Evolutionary conservation across 75 land plant genomes (phyloP), one percentile per base, ranked within the genome.

Genomic region (Adiantum capillusveneris): DNA sequence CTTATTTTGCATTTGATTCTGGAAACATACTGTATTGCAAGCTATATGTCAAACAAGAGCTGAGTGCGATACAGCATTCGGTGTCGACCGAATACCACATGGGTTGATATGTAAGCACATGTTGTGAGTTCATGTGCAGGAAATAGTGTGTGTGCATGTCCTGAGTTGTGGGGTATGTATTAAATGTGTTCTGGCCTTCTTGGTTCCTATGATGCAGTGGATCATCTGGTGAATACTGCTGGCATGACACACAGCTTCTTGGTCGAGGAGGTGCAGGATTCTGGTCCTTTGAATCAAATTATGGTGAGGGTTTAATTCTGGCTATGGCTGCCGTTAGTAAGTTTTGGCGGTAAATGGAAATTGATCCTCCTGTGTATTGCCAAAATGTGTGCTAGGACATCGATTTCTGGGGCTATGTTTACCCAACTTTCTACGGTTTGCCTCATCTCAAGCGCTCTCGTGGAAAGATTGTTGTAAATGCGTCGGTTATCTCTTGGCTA

Each of bases 391-490:
- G 20, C 9, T 75, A 92, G 97, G 89, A 92, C 60, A 69, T 79
- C 22, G 80, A 81, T 30, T 92, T 92, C 58, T 88, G 97, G 97
- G 97, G 97, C 1, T 72, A 75, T 56, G 89, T 92, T 26, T 85
- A 92, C 72, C 93, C 95, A 20, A 85, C 97, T 0, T 79, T 65
- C 64, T 82, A 65, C 31, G 98, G 90, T 18, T 79, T 92, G 25
- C 87, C 90, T 50, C 72, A 88, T 45, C 58, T 93, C 49, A 69
- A 75, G 39, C 65, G 72, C 53, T 80, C 69, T 46, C 54, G 63
- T 0, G 98, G 98, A 6, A 76, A 88, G 25, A 63, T 88, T 43
- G 48, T 93, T 17, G 90, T 85, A 0, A 81, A 82, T 72, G 83
- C 90, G 27, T 93, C 98, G 0, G 74, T 83, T 0, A 86, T 79